Evolutionary conservation across 2,329 filamentous ascomycete species (phyloP).

Genomic region (Cyphellophora attinorum): DNA sequence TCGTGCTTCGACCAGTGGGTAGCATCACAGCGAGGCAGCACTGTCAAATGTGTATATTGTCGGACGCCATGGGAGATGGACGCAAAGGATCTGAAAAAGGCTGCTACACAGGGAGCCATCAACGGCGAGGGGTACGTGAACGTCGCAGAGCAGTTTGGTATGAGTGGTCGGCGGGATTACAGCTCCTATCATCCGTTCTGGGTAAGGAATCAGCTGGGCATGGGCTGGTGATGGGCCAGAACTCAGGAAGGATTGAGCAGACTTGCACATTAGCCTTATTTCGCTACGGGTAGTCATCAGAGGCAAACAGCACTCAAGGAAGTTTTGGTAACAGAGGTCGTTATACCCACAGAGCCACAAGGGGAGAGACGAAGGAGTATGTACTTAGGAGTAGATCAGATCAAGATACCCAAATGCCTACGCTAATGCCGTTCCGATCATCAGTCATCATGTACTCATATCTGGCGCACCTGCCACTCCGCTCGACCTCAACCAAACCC

Average conservation of each 20-base stretch:
- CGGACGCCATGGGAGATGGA: slow-evolving; percentile 31
- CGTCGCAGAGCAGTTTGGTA: slow-evolving; percentile 31
- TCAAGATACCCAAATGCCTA: neutral
- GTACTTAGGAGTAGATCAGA: neutral
- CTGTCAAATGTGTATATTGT: slow-evolving; percentile 36
- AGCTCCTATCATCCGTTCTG: slow-evolving; percentile 32
- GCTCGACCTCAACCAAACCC: too few species aligned
- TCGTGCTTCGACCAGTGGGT: slow-evolving; percentile 48
- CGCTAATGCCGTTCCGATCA: neutral
- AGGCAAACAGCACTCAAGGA: too few species aligned
- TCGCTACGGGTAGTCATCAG: too few species aligned
- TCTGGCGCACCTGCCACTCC: neutral
- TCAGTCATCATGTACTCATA: neutral
- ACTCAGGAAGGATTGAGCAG: neutral
- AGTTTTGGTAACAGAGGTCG: too few species aligned
- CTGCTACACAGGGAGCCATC: slow-evolving; percentile 22
- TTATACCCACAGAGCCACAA: too few species aligned
- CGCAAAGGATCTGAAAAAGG: slow-evolving; percentile 19
- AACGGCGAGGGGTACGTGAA: slow-evolving; percentile 35
- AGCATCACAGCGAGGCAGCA: slow-evolving; percentile 21
- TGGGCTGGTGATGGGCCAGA: slow-evolving; percentile 5
- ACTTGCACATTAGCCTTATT: too few species aligned
- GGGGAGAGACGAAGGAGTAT: neutral
- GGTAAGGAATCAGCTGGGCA: slow-evolving; percentile 19
- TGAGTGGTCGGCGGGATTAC: slow-evolving; percentile 28